Evolutionary conservation across 2,329 filamentous ascomycete species (phyloP), one percentile per base, ranked within the genome.

Genomic region (Talaromyces funiculosus): DNA sequence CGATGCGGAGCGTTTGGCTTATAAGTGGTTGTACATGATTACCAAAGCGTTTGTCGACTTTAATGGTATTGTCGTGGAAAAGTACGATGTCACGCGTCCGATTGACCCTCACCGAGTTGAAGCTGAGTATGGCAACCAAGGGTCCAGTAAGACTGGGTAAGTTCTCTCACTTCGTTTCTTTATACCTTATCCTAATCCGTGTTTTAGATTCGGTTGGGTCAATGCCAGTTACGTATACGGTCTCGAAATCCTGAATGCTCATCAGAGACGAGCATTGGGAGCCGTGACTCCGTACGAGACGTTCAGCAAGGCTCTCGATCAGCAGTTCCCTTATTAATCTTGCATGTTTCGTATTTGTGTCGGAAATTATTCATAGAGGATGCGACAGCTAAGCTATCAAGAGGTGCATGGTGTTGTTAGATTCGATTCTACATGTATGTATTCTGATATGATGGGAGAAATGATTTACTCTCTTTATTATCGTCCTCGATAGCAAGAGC

Each of bases 21-120:
- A 99, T 77, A 92, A 94, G 75, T 99, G 94, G 94, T 79, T 97
- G 57, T 96, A 92, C 74, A 97, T 97, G 93, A 92, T 97, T 69
- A 97, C 91, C 61, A 97, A 96, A 77, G 92, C 94, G 0, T 97
- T 97, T 78, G 92, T 97, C 63, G 93, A 99, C 74, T 97, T 93
- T 81, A 97, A 97, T 72, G 94, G 94, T 40, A 92, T 97, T 8
- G 93, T 99, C 1, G 94, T 97, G 5, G 94, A 99, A 77, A 99
- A 99, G 79, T 99, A 99, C 78, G 90, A 99, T 75, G 94, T 99
- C 62, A 97, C 93, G 20, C 82, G 90, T 60, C 87, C 89, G 4
- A 86, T 92, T 60, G 92, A 96, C 69, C 92, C 94, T 38, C 94
- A 97, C 77, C 88, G 90, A 64, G 94, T 97, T 12, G 91, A 95